Conservation (phyloP, 139 green algal species). For the Penium margaritaceum region DNA sequence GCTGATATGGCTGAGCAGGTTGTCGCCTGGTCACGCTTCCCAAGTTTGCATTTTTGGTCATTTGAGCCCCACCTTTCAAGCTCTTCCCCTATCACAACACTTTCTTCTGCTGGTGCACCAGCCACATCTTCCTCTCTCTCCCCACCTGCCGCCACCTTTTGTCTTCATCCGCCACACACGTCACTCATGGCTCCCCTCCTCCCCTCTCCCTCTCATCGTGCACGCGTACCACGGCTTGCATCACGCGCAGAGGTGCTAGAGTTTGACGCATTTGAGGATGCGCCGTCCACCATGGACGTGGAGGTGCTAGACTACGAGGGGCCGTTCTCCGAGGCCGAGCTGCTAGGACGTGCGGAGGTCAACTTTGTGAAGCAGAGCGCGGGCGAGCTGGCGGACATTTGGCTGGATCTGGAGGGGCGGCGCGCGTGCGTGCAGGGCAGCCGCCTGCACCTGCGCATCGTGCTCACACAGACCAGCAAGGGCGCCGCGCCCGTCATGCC, state of each 20-base stretch:
- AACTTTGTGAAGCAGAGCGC: constrained; percentile 26
- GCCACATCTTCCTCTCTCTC: too few relatives aligned
- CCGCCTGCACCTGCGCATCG: constrained; percentile 19
- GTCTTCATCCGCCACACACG: too few relatives aligned
- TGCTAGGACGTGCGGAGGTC: constrained; percentile 15
- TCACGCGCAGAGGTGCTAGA: constrained; percentile 22
- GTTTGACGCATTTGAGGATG: constrained; percentile 34
- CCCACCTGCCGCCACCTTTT: too few relatives aligned
- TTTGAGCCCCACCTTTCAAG: too few relatives aligned
- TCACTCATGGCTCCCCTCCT: too few relatives aligned
- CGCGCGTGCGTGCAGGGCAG: constrained; percentile 2
- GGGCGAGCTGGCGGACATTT: constrained; percentile 29
- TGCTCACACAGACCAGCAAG: constrained; percentile 25
- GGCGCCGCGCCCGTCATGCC: neutral
- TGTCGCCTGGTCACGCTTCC: too few relatives aligned
- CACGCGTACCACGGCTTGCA: neutral
- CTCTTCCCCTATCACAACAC: too few relatives aligned
- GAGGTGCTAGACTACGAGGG: constrained; percentile 41
- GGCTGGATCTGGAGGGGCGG: constrained; percentile 27
- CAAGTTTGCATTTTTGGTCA: too few relatives aligned
- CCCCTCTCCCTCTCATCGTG: neutral
- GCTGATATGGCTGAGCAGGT: too few relatives aligned
- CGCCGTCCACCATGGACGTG: constrained; percentile 13
- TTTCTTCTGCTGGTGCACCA: too few relatives aligned
- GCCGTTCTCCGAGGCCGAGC: constrained; percentile 16